phyloP scores from a whole-genome alignment of 208 protist species.

The Leishmania tropica region DNA sequence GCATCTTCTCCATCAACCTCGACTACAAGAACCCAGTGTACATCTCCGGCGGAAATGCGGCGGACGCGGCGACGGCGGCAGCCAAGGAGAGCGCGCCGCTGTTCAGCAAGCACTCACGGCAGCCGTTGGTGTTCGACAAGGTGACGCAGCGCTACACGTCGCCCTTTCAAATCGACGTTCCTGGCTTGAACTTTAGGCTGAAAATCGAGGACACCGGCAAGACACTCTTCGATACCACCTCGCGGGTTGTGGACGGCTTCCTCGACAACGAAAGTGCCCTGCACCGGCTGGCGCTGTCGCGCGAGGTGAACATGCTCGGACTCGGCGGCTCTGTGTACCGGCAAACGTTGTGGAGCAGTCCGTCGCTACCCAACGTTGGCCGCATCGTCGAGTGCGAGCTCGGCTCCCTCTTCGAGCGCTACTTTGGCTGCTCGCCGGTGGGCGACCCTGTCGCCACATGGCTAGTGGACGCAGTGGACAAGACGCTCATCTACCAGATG shows the following conservation, averaged over 20 bases:
- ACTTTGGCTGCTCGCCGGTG: constrained; percentile 67
- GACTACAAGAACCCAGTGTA: constrained; percentile 63
- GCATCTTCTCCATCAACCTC: constrained; percentile 80
- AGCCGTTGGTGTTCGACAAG: constrained; percentile 47
- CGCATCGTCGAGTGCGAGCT: constrained; percentile 49
- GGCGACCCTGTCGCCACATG: constrained; percentile 72
- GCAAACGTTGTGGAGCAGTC: constrained; percentile 78
- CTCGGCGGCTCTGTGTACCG: constrained; percentile 82
- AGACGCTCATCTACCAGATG: constrained; percentile 83
- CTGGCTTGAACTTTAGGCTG: constrained; percentile 59
- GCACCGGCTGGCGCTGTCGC: constrained; percentile 65
- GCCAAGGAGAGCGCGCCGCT: background rate
- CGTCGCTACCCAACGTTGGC: constrained; percentile 69
- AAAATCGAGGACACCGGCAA: constrained; percentile 63
- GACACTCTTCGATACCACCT: constrained; percentile 54
- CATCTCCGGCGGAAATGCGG: constrained; percentile 41
- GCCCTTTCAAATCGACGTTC: constrained; percentile 59
- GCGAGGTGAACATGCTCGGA: constrained; percentile 87
- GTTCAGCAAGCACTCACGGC: background rate
- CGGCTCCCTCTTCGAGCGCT: constrained; percentile 62
- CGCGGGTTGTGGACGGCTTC: constrained; percentile 74
- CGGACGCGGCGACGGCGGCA: background rate
- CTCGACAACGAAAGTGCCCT: constrained; percentile 86
- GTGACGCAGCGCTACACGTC: constrained; percentile 45
- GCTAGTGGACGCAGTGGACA: constrained; percentile 70